Conservation (phyloP, 2,329 filamentous ascomycete species). For the Periglandula ipomoeae region DNA sequence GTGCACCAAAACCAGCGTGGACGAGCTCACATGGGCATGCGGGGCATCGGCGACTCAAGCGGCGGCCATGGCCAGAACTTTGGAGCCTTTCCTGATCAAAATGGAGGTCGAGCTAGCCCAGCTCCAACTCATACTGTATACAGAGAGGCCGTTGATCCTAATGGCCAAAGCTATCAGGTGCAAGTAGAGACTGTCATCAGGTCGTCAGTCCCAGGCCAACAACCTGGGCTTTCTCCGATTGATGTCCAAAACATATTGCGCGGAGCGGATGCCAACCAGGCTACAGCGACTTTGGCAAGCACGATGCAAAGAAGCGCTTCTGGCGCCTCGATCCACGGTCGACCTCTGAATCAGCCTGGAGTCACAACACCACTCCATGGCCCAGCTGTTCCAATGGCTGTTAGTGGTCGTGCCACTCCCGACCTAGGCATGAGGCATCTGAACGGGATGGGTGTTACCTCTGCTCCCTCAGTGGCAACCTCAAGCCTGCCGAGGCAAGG, state of each 20-base stretch:
- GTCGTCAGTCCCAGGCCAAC: constrained; percentile 10
- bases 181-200: constrained; percentile 26
- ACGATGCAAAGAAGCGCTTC: constrained; percentile 44
- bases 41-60: constrained; percentile 28
- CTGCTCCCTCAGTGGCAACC: constrained; percentile 9
- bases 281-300: constrained; percentile 36
- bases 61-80: constrained; percentile 10
- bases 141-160: constrained; percentile 23
- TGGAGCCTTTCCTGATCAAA: constrained; percentile 15
- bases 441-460: constrained; percentile 18
- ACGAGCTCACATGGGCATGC: constrained; percentile 30
- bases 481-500: constrained; percentile 19
- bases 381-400: constrained; percentile 26
- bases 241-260: constrained; percentile 39
- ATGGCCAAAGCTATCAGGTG: constrained; percentile 26
- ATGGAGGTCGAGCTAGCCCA: constrained; percentile 15
- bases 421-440: constrained; percentile 28
- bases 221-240: constrained; percentile 26
- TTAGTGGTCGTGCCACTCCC: constrained; percentile 39
- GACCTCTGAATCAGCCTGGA: constrained; percentile 27
- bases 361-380: constrained; percentile 32
- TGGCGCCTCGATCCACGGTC: constrained; percentile 31
- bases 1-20: constrained; percentile 34
- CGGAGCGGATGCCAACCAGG: constrained; percentile 35
- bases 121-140: constrained; percentile 20